phyloP scores from a whole-genome alignment of 1,284 basidiomycete species.

The Cutaneotrichosporon curvatum region DNA sequence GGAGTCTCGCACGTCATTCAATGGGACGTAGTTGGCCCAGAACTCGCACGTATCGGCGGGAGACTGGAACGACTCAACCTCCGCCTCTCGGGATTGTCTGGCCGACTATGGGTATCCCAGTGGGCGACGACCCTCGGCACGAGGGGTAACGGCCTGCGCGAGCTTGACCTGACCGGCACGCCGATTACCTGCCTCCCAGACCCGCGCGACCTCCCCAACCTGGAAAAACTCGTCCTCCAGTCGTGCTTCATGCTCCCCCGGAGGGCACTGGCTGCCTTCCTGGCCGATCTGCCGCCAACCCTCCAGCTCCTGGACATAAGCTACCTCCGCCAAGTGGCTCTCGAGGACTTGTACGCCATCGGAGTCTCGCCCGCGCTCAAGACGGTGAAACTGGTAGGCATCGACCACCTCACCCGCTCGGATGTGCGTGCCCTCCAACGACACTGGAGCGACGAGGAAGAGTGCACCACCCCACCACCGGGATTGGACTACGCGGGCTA shows the following conservation, averaged over 20 bases:
- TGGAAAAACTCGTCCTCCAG: conserved; percentile 20
- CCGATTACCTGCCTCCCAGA: conserved; percentile 21
- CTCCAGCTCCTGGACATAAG: conserved; percentile 25
- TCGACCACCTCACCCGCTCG: conserved; percentile 33
- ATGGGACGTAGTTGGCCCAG: conserved; percentile 12
- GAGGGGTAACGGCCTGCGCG: conserved; percentile 12
- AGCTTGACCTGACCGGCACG: conserved; percentile 29
- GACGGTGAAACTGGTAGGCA: conserved; percentile 32
- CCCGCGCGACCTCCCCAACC: not conserved
- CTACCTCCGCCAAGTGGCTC: conserved; percentile 23
- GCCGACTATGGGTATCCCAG: conserved; percentile 5
- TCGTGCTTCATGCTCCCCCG: conserved; percentile 21
- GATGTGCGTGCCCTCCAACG: conserved; percentile 30
- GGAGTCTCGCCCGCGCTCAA: conserved; percentile 18
- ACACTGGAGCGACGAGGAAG: conserved; percentile 21
- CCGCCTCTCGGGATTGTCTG: conserved; percentile 16
- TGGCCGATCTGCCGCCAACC: conserved; percentile 19
- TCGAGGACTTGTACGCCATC: conserved; percentile 19
- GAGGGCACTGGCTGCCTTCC: conserved; percentile 11
- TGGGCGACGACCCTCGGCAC: conserved; percentile 7
- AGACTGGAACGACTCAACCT: conserved; percentile 27
- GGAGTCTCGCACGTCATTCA: conserved; percentile 14
- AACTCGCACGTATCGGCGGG: conserved; percentile 18
- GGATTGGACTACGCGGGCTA: no score
- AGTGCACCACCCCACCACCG: not conserved